Conservation (phyloP, 31 red algal species). For the Odonthalia washingtoniensis region DNA sequence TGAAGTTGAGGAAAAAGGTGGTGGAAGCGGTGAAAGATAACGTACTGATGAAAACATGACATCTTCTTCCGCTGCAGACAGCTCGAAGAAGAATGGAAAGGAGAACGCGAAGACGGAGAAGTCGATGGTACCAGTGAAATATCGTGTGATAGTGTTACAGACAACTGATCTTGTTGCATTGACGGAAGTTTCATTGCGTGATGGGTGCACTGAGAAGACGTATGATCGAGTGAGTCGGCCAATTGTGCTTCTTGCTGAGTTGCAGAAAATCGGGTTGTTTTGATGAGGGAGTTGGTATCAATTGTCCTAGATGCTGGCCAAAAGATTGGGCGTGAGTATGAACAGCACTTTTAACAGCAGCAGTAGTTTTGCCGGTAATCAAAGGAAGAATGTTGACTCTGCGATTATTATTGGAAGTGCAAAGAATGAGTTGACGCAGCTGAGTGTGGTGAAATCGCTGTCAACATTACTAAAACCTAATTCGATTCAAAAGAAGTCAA, state of each 20-base stretch:
- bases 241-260: slow-evolving; percentile 51
- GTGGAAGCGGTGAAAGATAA: no score
- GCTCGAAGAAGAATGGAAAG: slow-evolving; percentile 15
- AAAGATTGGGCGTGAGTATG: slow-evolving; percentile 52
- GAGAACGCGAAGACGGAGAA: slow-evolving; percentile 34
- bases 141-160: slow-evolving; percentile 46
- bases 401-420: slow-evolving; percentile 47
- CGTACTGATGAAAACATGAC: no score
- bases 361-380: background rate
- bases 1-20: no score
- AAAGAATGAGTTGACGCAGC: slow-evolving; percentile 50
- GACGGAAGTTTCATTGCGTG: slow-evolving; percentile 53
- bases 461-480: slow-evolving; percentile 57
- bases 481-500: background rate
- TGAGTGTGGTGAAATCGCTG: slow-evolving; percentile 70
- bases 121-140: slow-evolving; percentile 34
- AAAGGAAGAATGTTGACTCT: slow-evolving; percentile 21
- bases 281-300: slow-evolving; percentile 45
- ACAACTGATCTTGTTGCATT: slow-evolving; percentile 44
- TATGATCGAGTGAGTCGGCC: slow-evolving; percentile 37
- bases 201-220: slow-evolving; percentile 45
- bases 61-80: no score
- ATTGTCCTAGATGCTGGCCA: slow-evolving; percentile 44
- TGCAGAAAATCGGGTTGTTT: slow-evolving; percentile 40
- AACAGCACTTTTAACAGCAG: slow-evolving; percentile 27